Evolutionary conservation across 441 rosid species (phyloP), one percentile per base, ranked within the genome.

Genomic region (Erodium texanum): DNA sequence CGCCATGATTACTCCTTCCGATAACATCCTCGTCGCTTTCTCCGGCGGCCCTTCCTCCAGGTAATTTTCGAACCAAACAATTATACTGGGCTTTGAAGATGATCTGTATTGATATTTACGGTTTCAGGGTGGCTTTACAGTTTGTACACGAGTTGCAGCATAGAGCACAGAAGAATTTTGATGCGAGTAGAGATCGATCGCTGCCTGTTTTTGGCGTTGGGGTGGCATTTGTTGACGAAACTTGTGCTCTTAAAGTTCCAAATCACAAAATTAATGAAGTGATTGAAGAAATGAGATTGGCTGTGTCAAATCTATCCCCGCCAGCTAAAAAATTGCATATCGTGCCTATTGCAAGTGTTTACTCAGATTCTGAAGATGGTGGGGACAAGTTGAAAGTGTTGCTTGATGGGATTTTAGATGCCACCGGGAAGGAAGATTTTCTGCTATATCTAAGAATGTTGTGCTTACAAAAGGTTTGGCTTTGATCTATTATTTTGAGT

Each of bases 11-110:
- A 85, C 92, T 56, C 96, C 99, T 77, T 78, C 89, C 9, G 99
- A 93, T 75, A 85, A 91, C 8, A 88, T 89, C 16, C 97, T 89
- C 45, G 91, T 93, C 41, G 96, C 99, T 52, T 89, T 93, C 88
- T 91, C 99, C 3, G 99, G 96, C 8, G 99, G 97, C 58, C 80
- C 90, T 66, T 76, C 90, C 74, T 93, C 99, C 70, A 87, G 98
- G 97, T 64, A 18, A 64, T 18, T 34, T 32, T 10, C 48, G 5
- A 16, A 29, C 4, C 14, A 29, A 23, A 62, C 0, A 19, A 8
- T 64, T 34, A 18, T 34, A 2, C 15, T 64, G 16, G 48, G 34
- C n/a, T 7, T 20, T 20, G 9, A 9, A 7, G 5, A 2, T 19
- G 10, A 16, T 34, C 34, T 64, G 22, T 34, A 59, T 59, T 10